phyloP scores from a whole-genome alignment of 768 basidiomycete genomes.

The Daedaleopsis nitida region DNA sequence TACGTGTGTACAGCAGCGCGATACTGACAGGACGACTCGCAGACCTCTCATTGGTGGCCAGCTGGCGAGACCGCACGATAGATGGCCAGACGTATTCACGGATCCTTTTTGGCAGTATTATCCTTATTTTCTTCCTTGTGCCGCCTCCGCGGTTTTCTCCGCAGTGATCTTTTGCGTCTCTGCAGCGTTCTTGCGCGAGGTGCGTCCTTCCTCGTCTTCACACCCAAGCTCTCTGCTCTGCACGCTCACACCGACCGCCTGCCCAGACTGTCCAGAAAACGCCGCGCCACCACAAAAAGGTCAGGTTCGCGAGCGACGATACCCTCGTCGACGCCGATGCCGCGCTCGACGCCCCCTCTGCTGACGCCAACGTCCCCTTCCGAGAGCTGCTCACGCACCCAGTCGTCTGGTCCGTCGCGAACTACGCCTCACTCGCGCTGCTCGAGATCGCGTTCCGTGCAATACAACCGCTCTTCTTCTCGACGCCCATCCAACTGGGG shows the following conservation, averaged over 20 bases:
- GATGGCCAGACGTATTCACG: constrained; percentile 33
- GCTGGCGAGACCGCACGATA: constrained; percentile 36
- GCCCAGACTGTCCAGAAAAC: constrained; percentile 25
- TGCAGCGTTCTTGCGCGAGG: constrained; percentile 35
- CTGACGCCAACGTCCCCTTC: constrained; percentile 3
- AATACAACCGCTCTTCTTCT: constrained; percentile 41
- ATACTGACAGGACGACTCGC: neutral
- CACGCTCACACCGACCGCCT: neutral
- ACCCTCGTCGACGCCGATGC: neutral
- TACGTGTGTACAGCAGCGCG: too few relatives aligned
- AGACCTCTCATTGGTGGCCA: constrained; percentile 38
- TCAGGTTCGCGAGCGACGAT: constrained; percentile 12
- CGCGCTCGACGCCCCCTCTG: neutral
- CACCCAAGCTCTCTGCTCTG: neutral
- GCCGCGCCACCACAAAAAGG: constrained; percentile 9
- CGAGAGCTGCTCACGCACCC: constrained; percentile 34
- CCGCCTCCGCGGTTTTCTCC: constrained; percentile 31
- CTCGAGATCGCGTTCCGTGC: constrained; percentile 41
- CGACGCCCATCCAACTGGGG: constrained; percentile 41
- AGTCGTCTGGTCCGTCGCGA: constrained; percentile 35
- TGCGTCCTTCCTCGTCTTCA: constrained; percentile 12
- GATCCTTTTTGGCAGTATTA: constrained; percentile 33
- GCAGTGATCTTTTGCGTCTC: constrained; percentile 28
- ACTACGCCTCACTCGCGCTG: constrained; percentile 36
- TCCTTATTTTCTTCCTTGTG: constrained; percentile 42